Conservation (phyloP, 306 rosid genomes). For the Senna siamea region DNA sequence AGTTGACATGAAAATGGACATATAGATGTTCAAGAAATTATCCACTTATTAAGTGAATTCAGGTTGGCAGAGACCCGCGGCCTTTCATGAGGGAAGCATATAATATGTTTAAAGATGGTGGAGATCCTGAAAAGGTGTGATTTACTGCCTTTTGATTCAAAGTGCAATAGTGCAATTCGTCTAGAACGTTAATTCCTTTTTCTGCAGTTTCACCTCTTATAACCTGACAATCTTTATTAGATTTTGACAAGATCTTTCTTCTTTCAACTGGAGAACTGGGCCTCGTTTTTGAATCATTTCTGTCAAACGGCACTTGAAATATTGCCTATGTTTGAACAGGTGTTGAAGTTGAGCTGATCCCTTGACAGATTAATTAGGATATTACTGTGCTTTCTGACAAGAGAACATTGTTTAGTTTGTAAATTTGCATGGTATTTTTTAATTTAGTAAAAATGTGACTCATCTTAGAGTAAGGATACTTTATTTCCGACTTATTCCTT, state of each 20-base stretch:
- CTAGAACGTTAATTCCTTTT: background rate
- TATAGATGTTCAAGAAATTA: conserved; percentile 3
- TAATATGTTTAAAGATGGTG: conserved; percentile 82
- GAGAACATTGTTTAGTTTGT: background rate
- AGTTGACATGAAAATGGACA: background rate
- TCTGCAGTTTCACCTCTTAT: conserved; percentile 7
- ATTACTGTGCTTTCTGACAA: background rate
- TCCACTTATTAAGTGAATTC: conserved; percentile 38
- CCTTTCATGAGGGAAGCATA: conserved; percentile 85
- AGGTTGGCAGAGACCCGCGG: conserved; percentile 85
- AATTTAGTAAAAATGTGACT: background rate
- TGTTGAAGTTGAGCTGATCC: background rate
- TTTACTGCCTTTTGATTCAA: conserved; percentile 19
- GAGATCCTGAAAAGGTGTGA: conserved; percentile 81
- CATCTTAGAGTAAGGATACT: background rate
- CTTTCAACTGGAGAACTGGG: background rate
- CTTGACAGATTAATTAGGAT: background rate
- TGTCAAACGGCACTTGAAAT: background rate
- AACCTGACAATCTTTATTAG: background rate
- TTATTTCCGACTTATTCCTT: conserved; percentile 2
- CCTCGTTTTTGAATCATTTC: background rate
- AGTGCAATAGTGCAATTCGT: conserved; percentile 3
- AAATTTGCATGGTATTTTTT: background rate
- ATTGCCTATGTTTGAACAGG: conserved; percentile 2
- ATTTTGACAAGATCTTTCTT: background rate